These are phyloP conservation scores for Emmonsia crescens DNA, from an alignment of 2,329 filamentous ascomycete species.

Conservation along the genomic window DNA sequence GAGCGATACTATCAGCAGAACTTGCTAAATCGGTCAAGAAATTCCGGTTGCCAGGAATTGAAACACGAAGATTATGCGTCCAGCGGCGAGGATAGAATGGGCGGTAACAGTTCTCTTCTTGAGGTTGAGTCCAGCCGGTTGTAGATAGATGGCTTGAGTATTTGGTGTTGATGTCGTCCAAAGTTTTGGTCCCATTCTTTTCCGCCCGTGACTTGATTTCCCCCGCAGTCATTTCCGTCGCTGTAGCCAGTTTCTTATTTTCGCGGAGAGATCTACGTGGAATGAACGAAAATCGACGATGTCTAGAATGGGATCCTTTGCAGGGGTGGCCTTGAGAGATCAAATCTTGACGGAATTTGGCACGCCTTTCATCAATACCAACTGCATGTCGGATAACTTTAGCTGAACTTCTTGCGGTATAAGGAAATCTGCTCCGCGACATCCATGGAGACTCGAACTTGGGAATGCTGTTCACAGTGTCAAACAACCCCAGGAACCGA, in stretches of 20 bases:
- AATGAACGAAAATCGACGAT: neutral
- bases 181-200: neutral
- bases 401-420: conserved; percentile 24
- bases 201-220: neutral
- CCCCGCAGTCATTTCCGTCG: neutral
- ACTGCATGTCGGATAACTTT: conserved; percentile 41
- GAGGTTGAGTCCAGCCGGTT: neutral
- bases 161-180: neutral
- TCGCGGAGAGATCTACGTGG: neutral
- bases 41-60: neutral
- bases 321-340: conserved; percentile 19
- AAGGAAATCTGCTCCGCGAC: conserved; percentile 13
- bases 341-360: conserved; percentile 45
- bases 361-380: conserved; percentile 43
- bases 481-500: conserved; percentile 46
- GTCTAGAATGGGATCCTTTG: conserved; percentile 3
- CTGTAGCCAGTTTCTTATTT: neutral
- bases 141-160: too few species aligned
- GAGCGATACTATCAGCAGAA: conserved; percentile 3
- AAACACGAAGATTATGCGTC: neutral
- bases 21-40: neutral
- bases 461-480: conserved; percentile 43
- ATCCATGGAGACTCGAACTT: conserved; percentile 27
- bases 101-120: conserved; percentile 3
- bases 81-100: neutral